phyloP scores from a whole-genome alignment of 176 grass and related monocot species.

The Aechmea fasciata region DNA sequence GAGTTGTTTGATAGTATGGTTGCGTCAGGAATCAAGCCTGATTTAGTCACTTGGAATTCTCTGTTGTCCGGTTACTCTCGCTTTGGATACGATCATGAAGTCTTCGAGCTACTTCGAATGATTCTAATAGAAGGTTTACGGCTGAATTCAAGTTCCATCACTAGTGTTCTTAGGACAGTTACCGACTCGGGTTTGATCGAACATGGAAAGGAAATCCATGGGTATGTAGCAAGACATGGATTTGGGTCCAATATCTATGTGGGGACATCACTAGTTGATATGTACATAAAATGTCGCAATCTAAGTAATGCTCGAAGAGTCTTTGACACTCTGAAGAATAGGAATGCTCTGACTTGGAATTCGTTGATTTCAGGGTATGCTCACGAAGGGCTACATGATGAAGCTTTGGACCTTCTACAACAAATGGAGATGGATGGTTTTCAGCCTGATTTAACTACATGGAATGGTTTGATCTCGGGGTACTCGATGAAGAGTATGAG shows the following conservation, averaged over 20 bases:
- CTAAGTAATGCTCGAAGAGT: constrained; percentile 44
- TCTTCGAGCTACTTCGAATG: constrained; percentile 29
- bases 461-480: constrained; percentile 74
- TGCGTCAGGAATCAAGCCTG: constrained; percentile 32
- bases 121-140: constrained; percentile 33
- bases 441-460: constrained; percentile 62
- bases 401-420: constrained; percentile 45
- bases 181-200: constrained; percentile 30
- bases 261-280: constrained; percentile 55
- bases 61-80: constrained; percentile 60
- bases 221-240: constrained; percentile 43
- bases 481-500: constrained; percentile 45
- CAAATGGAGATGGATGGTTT: constrained; percentile 50
- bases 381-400: constrained; percentile 28
- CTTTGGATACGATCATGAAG: constrained; percentile 34
- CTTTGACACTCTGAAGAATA: constrained; percentile 43
- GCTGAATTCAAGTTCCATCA: constrained; percentile 41
- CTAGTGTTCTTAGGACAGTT: constrained; percentile 54
- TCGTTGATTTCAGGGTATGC: constrained; percentile 57
- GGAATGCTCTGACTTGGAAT: constrained; percentile 73
- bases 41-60: constrained; percentile 64
- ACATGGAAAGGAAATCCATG: constrained; percentile 49
- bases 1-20: constrained; percentile 46
- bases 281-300: constrained; percentile 58
- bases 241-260: constrained; percentile 44